Evolutionary conservation across 2,329 filamentous ascomycete genomes (phyloP), one percentile per base, ranked within the genome.

Genomic region (Scytalidium sp.): DNA sequence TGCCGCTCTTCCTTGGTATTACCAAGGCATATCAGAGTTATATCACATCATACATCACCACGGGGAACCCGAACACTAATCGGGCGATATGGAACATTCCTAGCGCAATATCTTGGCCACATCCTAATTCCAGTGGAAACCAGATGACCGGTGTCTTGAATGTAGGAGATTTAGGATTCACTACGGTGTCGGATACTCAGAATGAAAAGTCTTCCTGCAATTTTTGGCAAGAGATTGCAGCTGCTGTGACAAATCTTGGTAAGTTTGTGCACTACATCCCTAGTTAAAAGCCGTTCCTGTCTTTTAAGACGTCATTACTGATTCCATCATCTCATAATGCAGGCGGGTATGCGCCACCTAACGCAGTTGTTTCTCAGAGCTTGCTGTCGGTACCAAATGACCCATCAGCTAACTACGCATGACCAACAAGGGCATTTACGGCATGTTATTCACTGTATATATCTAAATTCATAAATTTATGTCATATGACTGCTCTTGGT

Each of bases 1-100:
- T 65, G 64, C 17, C 52, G 10, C 44, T 70, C 11, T 59, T 68
- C 43, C 55, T 60, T 4, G 65, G 66, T 9, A 61, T 73, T 42
- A 65, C 65, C 44, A 63, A 62, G 10, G 67, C 63, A 1, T 62
- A 70, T 57, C 70, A 74, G 57, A 67, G 64, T 48, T 74, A 74
- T 51, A 57, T 73, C 11, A 63, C 67, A 3, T 69, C 65, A 11
- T 73, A 71, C 52, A 65, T 65, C n/a, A 60, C 64, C 15, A 63
- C 60, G 2, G 71, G 71, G 1, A 61, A 74, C 49, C 72, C 71
- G 10, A 74, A 74, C 53, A 67, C 56, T 1, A 61, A 60, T 20
- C 57, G 64, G 2, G 60, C 63, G 25, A 48, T 55, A 5, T 54
- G 58, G 22, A 66, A 66, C 23, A n/a, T 71, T 5, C 68, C 68